Percentiles rank a stretch among this genome's conserved stretches.
Evolutionary conservation across 1,284 basidiomycete species (phyloP).

Genomic region (Tetrapyrgos nigripes): DNA sequence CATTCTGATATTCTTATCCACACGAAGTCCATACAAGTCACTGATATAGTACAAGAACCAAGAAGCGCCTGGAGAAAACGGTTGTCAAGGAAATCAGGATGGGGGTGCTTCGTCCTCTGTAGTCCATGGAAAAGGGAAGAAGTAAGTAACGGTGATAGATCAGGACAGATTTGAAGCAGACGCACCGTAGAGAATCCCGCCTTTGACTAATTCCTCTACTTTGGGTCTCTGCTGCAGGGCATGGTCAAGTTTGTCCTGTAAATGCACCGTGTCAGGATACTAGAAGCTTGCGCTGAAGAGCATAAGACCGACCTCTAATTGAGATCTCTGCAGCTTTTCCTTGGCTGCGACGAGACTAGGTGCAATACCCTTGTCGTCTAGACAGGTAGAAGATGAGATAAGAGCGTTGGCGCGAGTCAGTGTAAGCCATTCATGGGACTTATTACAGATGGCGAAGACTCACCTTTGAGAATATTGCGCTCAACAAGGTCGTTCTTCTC

Average conservation of each 20-base stretch:
- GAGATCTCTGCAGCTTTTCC: conserved; percentile 69
- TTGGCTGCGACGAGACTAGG: conserved; percentile 71
- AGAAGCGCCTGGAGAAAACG: too few species aligned
- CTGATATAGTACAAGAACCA: too few species aligned
- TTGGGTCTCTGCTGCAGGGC: conserved; percentile 70
- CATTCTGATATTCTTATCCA: too few species aligned
- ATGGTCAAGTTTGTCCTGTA: conserved; percentile 72
- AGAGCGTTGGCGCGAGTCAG: too few species aligned
- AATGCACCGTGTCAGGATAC: not conserved
- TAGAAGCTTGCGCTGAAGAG: not conserved
- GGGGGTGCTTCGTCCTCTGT: conserved; percentile 23
- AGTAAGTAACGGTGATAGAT: conserved; percentile 4
- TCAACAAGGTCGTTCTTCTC: conserved; percentile 72
- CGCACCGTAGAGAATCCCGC: conserved; percentile 69
- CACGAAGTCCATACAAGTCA: too few species aligned
- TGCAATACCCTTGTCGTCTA: conserved; percentile 73
- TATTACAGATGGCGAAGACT: too few species aligned
- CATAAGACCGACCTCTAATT: conserved; percentile 61
- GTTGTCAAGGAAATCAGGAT: not conserved
- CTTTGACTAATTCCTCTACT: conserved; percentile 73
- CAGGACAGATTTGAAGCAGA: not conserved
- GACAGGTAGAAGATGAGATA: too few species aligned
- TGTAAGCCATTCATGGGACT: too few species aligned
- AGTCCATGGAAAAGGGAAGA: too few species aligned
- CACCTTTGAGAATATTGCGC: conserved; percentile 80